Evolutionary conservation across 768 basidiomycete genomes (phyloP).

Genomic region (Suillus fuscotomentosus): DNA sequence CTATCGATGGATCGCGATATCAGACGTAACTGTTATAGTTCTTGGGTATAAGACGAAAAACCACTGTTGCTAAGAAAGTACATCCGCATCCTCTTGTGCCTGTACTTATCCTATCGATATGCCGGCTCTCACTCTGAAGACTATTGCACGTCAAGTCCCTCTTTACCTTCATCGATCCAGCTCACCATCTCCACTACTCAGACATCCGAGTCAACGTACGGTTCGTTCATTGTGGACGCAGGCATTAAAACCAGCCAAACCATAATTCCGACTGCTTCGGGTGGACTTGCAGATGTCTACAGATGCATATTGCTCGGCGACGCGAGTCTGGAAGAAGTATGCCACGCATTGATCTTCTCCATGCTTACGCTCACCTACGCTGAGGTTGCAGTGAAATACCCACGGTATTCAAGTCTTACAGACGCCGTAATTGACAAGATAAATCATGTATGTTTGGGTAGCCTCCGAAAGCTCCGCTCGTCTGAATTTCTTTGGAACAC

Average conservation of each 20-base stretch:
- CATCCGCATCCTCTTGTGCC: neutral
- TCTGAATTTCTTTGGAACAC: neutral
- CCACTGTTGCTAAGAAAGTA: neutral
- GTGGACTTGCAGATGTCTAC: slow-evolving; percentile 48
- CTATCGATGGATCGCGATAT: neutral
- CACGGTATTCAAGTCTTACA: neutral
- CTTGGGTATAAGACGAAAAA: neutral
- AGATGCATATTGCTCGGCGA: slow-evolving; percentile 19
- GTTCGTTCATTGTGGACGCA: neutral
- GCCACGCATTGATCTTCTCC: neutral
- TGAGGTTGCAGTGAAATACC: slow-evolving; percentile 8
- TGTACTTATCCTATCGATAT: neutral
- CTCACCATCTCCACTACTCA: neutral
- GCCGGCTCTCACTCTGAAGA: neutral
- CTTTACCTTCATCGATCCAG: neutral
- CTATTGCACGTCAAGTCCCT: neutral
- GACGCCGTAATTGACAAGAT: neutral
- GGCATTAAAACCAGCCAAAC: neutral
- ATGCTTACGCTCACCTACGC: neutral
- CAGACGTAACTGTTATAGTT: neutral
- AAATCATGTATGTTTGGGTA: neutral
- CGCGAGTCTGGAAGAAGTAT: neutral
- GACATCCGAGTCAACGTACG: too few species aligned
- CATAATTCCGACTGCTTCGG: slow-evolving; percentile 11
- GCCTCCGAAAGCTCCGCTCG: neutral